Percentiles rank a stretch among this genome's conserved stretches.
Evolutionary conservation across 2,329 filamentous ascomycete species (phyloP).

Genomic region (Colletotrichum sp.): DNA sequence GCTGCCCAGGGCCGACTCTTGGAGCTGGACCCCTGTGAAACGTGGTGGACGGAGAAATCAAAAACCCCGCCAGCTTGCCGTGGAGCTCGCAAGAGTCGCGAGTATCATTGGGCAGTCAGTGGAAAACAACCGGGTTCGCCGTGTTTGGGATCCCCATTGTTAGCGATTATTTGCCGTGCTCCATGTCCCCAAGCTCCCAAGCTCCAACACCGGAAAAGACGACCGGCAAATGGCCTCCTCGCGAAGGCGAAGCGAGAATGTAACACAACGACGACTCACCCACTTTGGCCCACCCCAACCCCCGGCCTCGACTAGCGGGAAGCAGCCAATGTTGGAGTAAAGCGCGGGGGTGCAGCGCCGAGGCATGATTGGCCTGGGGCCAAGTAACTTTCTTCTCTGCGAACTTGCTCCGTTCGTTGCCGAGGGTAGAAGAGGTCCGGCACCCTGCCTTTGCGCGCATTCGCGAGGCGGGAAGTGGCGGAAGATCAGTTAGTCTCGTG

Average conservation of each 20-base stretch:
- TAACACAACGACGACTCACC: not conserved
- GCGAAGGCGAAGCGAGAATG: not conserved
- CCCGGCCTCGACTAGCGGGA: not conserved
- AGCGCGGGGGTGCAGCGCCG: not conserved
- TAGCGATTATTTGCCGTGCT: not conserved
- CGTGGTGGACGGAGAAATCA: not conserved
- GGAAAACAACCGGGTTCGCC: not conserved
- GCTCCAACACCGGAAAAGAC: not conserved
- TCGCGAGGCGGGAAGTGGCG: not conserved
- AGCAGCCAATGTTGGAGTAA: not conserved
- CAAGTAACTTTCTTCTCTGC: not conserved
- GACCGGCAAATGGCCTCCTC: not conserved
- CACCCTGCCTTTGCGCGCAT: slow-evolving; percentile 2
- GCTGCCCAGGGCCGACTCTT: not conserved
- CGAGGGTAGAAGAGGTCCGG: not conserved
- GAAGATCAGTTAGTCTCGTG: not conserved
- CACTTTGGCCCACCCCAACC: not conserved
- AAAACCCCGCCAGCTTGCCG: not conserved
- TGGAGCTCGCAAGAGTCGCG: not conserved
- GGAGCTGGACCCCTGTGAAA: not conserved
- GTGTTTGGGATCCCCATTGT: not conserved
- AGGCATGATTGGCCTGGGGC: not conserved
- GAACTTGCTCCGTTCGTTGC: not conserved
- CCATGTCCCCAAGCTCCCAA: not conserved
- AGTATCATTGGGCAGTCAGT: not conserved